A percentile compares a stretch with the other conserved stretches of the same genome.
phyloP scores from a whole-genome alignment of 257 asterid genomes.

The Fraxinus americana region DNA sequence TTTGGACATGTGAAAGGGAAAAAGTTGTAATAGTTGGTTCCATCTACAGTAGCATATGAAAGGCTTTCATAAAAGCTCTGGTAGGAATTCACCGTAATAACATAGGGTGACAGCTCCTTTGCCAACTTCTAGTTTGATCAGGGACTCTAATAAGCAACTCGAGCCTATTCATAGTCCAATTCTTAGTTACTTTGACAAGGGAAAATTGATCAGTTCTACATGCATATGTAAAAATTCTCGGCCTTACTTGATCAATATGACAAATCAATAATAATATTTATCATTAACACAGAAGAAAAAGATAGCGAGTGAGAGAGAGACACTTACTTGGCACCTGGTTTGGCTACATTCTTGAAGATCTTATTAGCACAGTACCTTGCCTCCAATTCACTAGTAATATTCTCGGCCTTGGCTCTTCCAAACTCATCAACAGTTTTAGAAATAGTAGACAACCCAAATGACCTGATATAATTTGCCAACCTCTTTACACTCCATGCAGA shows the following conservation, averaged over 20 bases:
- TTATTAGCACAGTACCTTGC: slow-evolving; percentile 49
- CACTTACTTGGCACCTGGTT: slow-evolving; percentile 59
- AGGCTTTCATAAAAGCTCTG: not conserved
- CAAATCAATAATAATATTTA: too few relatives aligned
- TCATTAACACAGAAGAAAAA: too few relatives aligned
- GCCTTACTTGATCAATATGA: too few relatives aligned
- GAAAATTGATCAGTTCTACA: too few relatives aligned
- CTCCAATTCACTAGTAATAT: slow-evolving; percentile 55
- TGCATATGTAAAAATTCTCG: too few relatives aligned
- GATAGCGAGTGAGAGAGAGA: too few relatives aligned
- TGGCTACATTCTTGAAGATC: slow-evolving; percentile 67
- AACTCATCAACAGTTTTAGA: slow-evolving; percentile 51
- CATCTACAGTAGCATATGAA: not conserved
- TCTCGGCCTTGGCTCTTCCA: slow-evolving; percentile 37
- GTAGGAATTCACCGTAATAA: not conserved
- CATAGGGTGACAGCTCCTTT: not conserved
- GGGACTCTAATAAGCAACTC: not conserved
- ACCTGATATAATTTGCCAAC: slow-evolving; percentile 54
- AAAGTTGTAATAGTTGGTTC: not conserved
- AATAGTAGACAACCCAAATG: slow-evolving; percentile 56
- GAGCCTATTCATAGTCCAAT: too few relatives aligned
- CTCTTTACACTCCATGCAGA: slow-evolving; percentile 65
- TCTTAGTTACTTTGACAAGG: too few relatives aligned
- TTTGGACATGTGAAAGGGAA: not conserved
- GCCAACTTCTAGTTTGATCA: not conserved